Percentiles rank a stretch among this genome's conserved stretches.
Conservation (phyloP, 805 yeast species). For the Nakazawaea ishiwadae region DNA sequence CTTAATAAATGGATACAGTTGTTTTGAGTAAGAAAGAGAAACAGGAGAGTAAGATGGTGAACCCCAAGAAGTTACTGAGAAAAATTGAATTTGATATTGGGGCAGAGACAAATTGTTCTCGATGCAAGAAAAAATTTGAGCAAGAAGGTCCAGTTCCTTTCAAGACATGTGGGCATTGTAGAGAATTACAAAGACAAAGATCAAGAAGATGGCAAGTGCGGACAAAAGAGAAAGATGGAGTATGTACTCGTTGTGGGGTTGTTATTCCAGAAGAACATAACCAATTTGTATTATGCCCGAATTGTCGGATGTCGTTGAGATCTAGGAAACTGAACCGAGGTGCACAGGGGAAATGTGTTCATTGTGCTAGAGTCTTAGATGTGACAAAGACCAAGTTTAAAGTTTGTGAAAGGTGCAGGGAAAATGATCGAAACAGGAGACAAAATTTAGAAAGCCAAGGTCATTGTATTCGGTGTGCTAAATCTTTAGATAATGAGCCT, state of each 20-base stretch:
- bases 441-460: slow-evolving; percentile 52
- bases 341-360: slow-evolving; percentile 63
- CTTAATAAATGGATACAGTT: too few species aligned
- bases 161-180: slow-evolving; percentile 60
- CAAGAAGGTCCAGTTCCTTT: slow-evolving; percentile 40
- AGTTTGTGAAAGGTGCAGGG: slow-evolving; percentile 64
- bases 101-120: slow-evolving; percentile 31
- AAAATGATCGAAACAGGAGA: slow-evolving; percentile 54
- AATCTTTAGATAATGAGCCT: slow-evolving; percentile 38
- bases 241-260: slow-evolving; percentile 61
- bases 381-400: slow-evolving; percentile 42
- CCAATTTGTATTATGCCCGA: slow-evolving; percentile 55
- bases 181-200: slow-evolving; percentile 58
- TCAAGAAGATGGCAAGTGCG: slow-evolving; percentile 61
- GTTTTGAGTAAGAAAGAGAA: too few species aligned
- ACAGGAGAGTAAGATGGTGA: too few species aligned
- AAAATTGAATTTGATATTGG: too few species aligned
- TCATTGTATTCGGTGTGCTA: slow-evolving; percentile 60
- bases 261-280: slow-evolving; percentile 45
- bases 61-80: too few species aligned
- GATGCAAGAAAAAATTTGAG: slow-evolving; percentile 60
- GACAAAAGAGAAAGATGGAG: slow-evolving; percentile 56
- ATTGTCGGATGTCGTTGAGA: slow-evolving; percentile 51
- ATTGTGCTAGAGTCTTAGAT: slow-evolving; percentile 57
- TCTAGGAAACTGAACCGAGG: slow-evolving; percentile 54